A percentile compares a stretch with the other conserved stretches of the same genome.
phyloP scores from a whole-genome alignment of 2,329 filamentous ascomycete genomes.

The Aspergillus tanneri region DNA sequence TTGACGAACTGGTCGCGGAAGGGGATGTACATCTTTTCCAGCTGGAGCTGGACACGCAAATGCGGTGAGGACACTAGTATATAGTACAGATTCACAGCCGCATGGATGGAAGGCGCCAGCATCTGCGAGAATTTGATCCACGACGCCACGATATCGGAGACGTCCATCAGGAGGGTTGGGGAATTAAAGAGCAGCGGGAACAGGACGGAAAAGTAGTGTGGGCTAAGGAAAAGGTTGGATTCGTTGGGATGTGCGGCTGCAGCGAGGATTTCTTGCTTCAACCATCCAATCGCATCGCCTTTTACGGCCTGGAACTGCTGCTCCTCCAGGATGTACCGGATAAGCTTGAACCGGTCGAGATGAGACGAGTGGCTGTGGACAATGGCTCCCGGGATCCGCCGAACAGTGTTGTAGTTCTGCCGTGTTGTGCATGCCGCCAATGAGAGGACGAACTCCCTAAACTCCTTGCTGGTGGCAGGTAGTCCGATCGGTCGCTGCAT shows the following conservation, averaged over 20 bases:
- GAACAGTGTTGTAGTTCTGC: slow-evolving; percentile 38
- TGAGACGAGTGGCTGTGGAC: slow-evolving; percentile 56
- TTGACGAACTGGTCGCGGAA: slow-evolving; percentile 35
- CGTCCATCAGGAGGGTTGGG: slow-evolving; percentile 41
- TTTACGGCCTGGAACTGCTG: slow-evolving; percentile 56
- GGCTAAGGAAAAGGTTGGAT: slow-evolving; percentile 35
- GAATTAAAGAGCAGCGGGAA: slow-evolving; percentile 55
- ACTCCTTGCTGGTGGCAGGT: slow-evolving; percentile 52
- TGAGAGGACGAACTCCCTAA: slow-evolving; percentile 53
- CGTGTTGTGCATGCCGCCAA: slow-evolving; percentile 39
- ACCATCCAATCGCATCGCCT: slow-evolving; percentile 59
- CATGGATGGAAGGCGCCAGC: slow-evolving; percentile 50
- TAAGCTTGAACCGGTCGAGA: slow-evolving; percentile 53
- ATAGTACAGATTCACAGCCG: slow-evolving; percentile 60
- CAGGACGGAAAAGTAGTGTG: slow-evolving; percentile 42
- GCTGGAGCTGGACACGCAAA: slow-evolving; percentile 49
- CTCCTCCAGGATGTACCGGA: slow-evolving; percentile 56
- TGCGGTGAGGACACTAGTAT: slow-evolving; percentile 52
- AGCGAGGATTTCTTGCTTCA: slow-evolving; percentile 59
- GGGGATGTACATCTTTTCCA: slow-evolving; percentile 38
- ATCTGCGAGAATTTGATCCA: slow-evolving; percentile 53
- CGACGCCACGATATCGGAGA: slow-evolving; percentile 40
- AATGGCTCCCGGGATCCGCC: slow-evolving; percentile 35
- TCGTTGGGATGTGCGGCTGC: slow-evolving; percentile 32
- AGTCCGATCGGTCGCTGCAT: slow-evolving; percentile 47